Evolutionary conservation across 192 early-diverging fungal genomes (phyloP), one percentile per base, ranked within the genome.

Genomic region (Gigaspora rosea): DNA sequence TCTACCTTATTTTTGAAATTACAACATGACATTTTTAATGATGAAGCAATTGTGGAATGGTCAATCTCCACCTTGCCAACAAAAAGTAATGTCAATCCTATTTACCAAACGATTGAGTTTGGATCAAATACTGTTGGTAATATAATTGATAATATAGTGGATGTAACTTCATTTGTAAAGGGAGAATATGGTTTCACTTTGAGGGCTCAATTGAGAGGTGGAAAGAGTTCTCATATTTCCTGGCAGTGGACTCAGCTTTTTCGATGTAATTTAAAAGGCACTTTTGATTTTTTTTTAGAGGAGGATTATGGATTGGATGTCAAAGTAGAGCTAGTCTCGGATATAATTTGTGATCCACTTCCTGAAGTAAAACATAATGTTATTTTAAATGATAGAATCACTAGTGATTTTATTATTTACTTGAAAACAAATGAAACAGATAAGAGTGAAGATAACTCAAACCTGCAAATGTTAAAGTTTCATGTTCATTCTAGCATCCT

Each of bases 371-470:
- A 64, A 64, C 16, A 22, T 9, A 16, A 13, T 33, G 33, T 35
- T 41, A 33, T 16, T 64, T 64, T 65, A 13, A 65, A 68, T 50
- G 66, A 68, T 68, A n/a, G 20, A 49, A 13, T 8, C 9, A 68
- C 65, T n/a, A 68, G 66, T 36, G 66, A 68, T 68, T 68, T 68
- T 22, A 12, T 49, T 68, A 68, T 68, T 18, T 10, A 48, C 27
- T 20, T n/a, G 46, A 18, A n/a, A 15, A 68, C 16, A 16, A 32
- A 68, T 2, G 16, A n/a, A 16, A 22, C 20, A 9, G 48, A 68
- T 22, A 11, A 8, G 0, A 27, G 1, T 27, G 27, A 27, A 27
- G 27, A 27, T 27, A 27, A 27, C 27, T 27, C 27, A 27, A 27
- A 27, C 27, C 27, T 27, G 27, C 27, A 27, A 27, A 27, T 27